Base-by-base conservation (phyloP, 805 yeast species). In the Ogataea angusta region DNA sequence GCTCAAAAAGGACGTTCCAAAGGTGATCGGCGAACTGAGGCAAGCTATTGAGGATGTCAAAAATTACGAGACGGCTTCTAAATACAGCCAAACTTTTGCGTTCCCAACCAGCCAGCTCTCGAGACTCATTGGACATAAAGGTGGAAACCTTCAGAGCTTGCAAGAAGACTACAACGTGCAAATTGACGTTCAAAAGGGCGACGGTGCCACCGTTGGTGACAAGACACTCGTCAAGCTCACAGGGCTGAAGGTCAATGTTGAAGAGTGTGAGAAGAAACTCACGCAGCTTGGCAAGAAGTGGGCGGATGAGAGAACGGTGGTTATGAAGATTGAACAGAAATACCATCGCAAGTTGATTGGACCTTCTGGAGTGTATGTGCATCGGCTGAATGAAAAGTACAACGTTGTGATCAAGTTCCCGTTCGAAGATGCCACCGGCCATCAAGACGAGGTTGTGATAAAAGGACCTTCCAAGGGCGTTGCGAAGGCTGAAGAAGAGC, bases 391-490 rank as follows among this genome's bases (percentile, higher is more conserved):
- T 63, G 90, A 86, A 43, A 88, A 87, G 64, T 91, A 93, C 69
- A 76, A 75, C 47, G 97, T 91, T 29, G 70, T 71, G 47, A 84
- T 93, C 54, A 71, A 77, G 54, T 88, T 93, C 72, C 95, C 95
- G 25, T 63, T 73, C 47, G 59, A 65, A 29, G 73, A 69, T 48
- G 60, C 70, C 2, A 43, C 47, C n/a, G 70, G 69, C 27, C 70
- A 69, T 42, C 68, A 70, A 53, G 75, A 78, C 56, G 93, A 85
- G 52, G 80, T 84, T 30, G 70, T 75, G 30, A 75, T 91, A 43
- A 80, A 81, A 56, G 97, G 97, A 40, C 95, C 97, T 36, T 85
- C 97, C 18, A 83, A 82, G 64, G 93, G 91, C 52, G 98, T 85
- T 24, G 72, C 78, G 24, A 80, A 81, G 60, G 95, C 95, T 24